Percentiles rank a stretch among this genome's conserved stretches.
Evolutionary conservation across 1,284 basidiomycete species (phyloP).

Genomic region (Xerocomus tenax): DNA sequence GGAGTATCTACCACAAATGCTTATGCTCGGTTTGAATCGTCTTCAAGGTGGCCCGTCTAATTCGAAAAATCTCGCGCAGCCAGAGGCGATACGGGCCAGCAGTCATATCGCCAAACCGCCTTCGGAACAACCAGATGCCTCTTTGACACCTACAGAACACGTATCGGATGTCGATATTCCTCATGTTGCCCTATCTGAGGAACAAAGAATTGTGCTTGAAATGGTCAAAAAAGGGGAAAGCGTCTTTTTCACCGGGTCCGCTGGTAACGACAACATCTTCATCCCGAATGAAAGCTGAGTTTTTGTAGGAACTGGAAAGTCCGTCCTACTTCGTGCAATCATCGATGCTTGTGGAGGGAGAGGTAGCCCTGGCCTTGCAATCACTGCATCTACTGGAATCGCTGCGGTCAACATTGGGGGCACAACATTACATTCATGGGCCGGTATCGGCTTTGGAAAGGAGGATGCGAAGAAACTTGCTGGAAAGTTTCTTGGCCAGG

Average conservation of each 20-base stretch:
- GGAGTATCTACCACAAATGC: not conserved
- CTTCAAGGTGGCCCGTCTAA: constrained; percentile 8
- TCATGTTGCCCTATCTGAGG: constrained; percentile 34
- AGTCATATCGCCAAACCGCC: not conserved
- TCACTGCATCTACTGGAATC: constrained; percentile 90
- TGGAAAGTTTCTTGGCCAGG: constrained; percentile 51
- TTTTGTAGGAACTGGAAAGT: constrained; percentile 81
- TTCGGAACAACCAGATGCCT: not conserved
- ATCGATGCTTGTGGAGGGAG: constrained; percentile 56
- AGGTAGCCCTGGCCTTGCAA: constrained; percentile 66
- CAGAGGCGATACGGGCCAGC: not conserved
- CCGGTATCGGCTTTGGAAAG: constrained; percentile 78
- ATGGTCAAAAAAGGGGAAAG: constrained; percentile 46
- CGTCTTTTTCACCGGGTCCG: constrained; percentile 79
- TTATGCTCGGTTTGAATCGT: not conserved
- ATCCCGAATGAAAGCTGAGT: constrained; percentile 6
- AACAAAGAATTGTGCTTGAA: constrained; percentile 47
- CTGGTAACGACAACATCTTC: constrained; percentile 40
- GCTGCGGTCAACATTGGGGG: constrained; percentile 94
- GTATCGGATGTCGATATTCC: not conserved
- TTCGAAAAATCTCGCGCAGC: not conserved
- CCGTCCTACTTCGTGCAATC: constrained; percentile 85
- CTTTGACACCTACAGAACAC: not conserved
- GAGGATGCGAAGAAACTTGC: constrained; percentile 60
- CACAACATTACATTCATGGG: constrained; percentile 88